Percentiles rank a stretch among this genome's conserved stretches.
These are phyloP conservation scores for Penicillium capsulatum DNA, from an alignment of 2,329 filamentous ascomycete species.

Conservation along the genomic window DNA sequence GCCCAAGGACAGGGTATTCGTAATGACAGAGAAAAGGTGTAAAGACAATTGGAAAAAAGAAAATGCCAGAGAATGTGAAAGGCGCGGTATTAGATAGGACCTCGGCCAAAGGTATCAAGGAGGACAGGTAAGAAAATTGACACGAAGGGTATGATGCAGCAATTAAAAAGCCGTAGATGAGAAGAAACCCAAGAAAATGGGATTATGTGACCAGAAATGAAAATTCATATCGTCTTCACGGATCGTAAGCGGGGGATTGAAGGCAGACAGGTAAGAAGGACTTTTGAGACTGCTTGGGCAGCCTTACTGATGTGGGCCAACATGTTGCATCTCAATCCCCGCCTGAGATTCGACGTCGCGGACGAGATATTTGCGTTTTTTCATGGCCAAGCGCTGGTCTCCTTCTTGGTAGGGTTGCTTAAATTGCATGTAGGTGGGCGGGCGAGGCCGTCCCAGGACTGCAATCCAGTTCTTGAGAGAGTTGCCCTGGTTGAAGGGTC, in stretches of 20 bases:
- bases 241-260: constrained; percentile 15
- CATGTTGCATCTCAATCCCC: constrained; percentile 69
- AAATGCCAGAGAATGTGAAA: constrained; percentile 16
- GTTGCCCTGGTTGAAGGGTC: constrained; percentile 78
- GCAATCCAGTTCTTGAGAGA: constrained; percentile 73
- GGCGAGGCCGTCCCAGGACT: constrained; percentile 76
- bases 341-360: constrained; percentile 50
- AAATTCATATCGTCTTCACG: constrained; percentile 21
- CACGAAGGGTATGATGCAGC: constrained; percentile 14
- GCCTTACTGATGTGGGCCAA: constrained; percentile 33
- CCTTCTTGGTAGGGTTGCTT: constrained; percentile 72
- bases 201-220: constrained; percentile 9
- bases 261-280: constrained; percentile 8
- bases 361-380: constrained; percentile 51
- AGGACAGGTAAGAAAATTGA: constrained; percentile 3
- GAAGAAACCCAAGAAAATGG: constrained; percentile 4
- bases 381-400: constrained; percentile 73
- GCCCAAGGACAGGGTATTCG: neutral
- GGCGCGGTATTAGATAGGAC: constrained; percentile 2
- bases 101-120: constrained; percentile 4
- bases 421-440: constrained; percentile 85
- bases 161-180: constrained; percentile 20
- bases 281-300: constrained; percentile 14
- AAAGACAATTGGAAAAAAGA: constrained; percentile 13
- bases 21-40: constrained; percentile 6